Percentiles rank a stretch among this genome's conserved stretches.
These are phyloP conservation scores for Trametes punicea DNA, from an alignment of 768 basidiomycete genomes.

Conservation along the genomic window DNA sequence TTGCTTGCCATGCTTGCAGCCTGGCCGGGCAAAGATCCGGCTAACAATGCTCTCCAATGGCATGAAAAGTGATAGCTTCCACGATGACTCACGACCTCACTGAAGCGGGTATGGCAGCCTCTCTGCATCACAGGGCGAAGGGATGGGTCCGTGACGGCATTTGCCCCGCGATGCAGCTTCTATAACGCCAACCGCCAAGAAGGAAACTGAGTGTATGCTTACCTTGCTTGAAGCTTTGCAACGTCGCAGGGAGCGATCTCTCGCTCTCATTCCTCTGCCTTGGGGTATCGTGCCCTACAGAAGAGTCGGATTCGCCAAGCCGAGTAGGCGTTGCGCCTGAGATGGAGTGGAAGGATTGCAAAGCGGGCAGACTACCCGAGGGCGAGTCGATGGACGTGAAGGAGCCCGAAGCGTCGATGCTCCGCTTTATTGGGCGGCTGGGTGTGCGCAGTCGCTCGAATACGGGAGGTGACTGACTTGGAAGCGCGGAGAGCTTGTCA, in stretches of 20 bases:
- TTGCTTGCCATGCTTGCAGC: too few species aligned
- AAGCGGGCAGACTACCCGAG: constrained; percentile 19
- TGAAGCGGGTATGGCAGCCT: too few species aligned
- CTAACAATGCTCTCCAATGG: too few species aligned
- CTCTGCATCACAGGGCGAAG: too few species aligned
- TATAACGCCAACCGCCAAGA: not conserved
- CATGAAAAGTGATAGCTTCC: too few species aligned
- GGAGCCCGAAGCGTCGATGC: constrained; percentile 42
- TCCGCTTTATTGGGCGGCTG: constrained; percentile 32
- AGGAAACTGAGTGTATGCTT: not conserved
- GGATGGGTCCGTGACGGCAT: too few species aligned
- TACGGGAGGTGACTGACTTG: constrained; percentile 35
- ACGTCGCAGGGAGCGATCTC: constrained; percentile 38
- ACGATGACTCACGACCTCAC: too few species aligned
- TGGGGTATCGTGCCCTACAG: constrained; percentile 42
- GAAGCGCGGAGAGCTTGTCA: constrained; percentile 43
- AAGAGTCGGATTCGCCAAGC: constrained; percentile 35
- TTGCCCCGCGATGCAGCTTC: not conserved
- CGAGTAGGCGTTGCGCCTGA: constrained; percentile 12
- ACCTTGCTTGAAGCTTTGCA: constrained; percentile 41
- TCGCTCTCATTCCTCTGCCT: constrained; percentile 56
- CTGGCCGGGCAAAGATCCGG: too few species aligned
- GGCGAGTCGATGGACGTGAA: constrained; percentile 38
- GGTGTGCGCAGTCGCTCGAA: constrained; percentile 30
- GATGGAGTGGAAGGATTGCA: constrained; percentile 15